These are phyloP conservation scores for Pyrus communis DNA, from an alignment of 306 rosid genomes.

Conservation along the genomic window DNA sequence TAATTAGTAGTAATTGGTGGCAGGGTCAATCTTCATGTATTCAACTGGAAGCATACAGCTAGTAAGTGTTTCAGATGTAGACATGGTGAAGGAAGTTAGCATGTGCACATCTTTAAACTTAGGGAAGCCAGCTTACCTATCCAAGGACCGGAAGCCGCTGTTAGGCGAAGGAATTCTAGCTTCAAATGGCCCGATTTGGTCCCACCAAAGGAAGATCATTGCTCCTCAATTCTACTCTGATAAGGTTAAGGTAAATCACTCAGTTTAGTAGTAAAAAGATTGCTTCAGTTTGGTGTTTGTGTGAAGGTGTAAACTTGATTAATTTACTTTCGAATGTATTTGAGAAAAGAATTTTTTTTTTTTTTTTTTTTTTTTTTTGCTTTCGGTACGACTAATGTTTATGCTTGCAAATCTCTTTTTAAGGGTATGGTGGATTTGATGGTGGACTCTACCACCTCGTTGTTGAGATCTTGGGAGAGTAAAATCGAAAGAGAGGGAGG, in stretches of 20 bases:
- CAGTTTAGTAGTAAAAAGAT: background rate
- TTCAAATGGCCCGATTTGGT: conserved; percentile 42
- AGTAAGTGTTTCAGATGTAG: conserved; percentile 21
- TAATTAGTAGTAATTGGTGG: background rate
- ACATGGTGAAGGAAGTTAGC: conserved; percentile 33
- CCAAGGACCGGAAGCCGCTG: conserved; percentile 24
- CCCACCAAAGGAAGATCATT: conserved; percentile 44
- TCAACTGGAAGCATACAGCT: conserved; percentile 22
- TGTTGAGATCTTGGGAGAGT: conserved; percentile 48
- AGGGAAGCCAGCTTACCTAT: conserved; percentile 32
- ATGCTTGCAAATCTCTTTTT: background rate
- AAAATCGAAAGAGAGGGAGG: conserved; percentile 36
- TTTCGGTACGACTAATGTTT: background rate
- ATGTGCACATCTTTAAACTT: conserved; percentile 25
- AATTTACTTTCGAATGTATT: background rate
- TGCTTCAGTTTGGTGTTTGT: background rate
- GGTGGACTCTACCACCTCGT: conserved; percentile 42
- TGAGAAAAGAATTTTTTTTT: background rate
- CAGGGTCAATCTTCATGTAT: conserved; percentile 25
- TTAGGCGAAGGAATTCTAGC: conserved; percentile 34
- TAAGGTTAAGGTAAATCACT: conserved; percentile 20
- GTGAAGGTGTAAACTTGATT: background rate
- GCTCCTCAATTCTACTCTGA: conserved; percentile 35
- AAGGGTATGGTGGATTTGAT: conserved; percentile 21
- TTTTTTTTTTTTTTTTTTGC: background rate